Conservation (phyloP, 2,329 filamentous ascomycete genomes). For the Passalora sequoiae region DNA sequence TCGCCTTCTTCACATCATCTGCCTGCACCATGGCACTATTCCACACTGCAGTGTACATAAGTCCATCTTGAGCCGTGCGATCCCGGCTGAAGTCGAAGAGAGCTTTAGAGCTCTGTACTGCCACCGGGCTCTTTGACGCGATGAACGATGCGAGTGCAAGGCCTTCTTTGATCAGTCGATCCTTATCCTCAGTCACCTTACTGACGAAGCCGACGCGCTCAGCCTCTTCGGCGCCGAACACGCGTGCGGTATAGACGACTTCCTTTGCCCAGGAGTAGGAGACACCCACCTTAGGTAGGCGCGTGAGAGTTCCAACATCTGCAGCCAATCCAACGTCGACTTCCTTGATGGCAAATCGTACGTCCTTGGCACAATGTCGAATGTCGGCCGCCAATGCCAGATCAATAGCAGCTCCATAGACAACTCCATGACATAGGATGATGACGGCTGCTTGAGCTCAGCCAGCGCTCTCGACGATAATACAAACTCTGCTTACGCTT, state of each 20-base stretch:
- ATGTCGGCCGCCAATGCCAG: slow-evolving; percentile 62
- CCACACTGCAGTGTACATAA: slow-evolving; percentile 22
- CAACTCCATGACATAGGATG: slow-evolving; percentile 69
- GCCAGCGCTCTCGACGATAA: background rate
- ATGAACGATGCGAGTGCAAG: slow-evolving; percentile 61
- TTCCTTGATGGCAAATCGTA: slow-evolving; percentile 68
- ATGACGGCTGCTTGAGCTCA: slow-evolving; percentile 54
- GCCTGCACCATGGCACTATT: slow-evolving; percentile 23
- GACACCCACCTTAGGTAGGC: slow-evolving; percentile 67
- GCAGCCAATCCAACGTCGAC: slow-evolving; percentile 77
- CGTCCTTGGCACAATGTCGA: slow-evolving; percentile 54
- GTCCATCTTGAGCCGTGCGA: slow-evolving; percentile 61
- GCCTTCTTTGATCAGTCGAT: slow-evolving; percentile 56
- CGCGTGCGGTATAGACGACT: slow-evolving; percentile 62
- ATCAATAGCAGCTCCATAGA: slow-evolving; percentile 73
- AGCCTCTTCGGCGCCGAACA: slow-evolving; percentile 65
- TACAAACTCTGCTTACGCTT: slow-evolving; percentile 49
- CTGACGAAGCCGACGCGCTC: slow-evolving; percentile 64
- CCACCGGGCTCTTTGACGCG: slow-evolving; percentile 78
- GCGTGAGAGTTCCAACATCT: slow-evolving; percentile 68
- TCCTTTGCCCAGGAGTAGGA: slow-evolving; percentile 72
- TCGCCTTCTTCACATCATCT: slow-evolving; percentile 21
- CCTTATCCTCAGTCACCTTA: slow-evolving; percentile 57
- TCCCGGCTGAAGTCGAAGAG: slow-evolving; percentile 76
- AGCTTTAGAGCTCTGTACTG: slow-evolving; percentile 81